phyloP scores from a whole-genome alignment of 2,329 filamentous ascomycete species.

The Arthrobotrys musiformis region DNA sequence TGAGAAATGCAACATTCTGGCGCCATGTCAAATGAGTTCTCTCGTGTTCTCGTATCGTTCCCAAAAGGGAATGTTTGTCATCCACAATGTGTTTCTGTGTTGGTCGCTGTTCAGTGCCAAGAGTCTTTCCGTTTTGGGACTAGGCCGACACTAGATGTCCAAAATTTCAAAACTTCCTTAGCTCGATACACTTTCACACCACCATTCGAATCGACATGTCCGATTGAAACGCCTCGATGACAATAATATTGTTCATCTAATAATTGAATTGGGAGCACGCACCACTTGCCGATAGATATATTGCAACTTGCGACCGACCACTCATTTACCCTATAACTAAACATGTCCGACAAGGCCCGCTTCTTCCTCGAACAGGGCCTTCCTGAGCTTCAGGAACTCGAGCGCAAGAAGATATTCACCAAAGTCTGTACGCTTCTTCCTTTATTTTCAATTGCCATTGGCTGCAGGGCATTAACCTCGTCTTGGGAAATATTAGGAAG shows the following conservation, averaged over 20 bases:
- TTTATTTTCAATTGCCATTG: conserved; percentile 37
- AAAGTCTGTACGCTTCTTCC: conserved; percentile 67
- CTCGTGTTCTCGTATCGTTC: conserved; percentile 2
- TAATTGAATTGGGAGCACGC: background rate
- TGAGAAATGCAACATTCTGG: background rate
- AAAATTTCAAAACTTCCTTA: conserved; percentile 25
- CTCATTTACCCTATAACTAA: background rate
- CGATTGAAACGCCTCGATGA: background rate
- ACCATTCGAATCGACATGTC: conserved; percentile 4
- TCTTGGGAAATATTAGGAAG: conserved; percentile 70
- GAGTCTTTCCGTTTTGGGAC: background rate
- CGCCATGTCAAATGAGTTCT: background rate
- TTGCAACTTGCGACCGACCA: background rate
- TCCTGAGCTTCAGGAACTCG: conserved; percentile 89
- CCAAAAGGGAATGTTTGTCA: background rate
- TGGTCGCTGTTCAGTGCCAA: conserved; percentile 21
- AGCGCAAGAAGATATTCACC: conserved; percentile 89
- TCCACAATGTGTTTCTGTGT: conserved; percentile 15
- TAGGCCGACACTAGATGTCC: background rate
- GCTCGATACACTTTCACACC: background rate
- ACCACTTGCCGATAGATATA: background rate
- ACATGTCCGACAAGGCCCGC: conserved; percentile 89
- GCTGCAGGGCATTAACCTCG: background rate
- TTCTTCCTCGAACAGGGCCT: conserved; percentile 94
- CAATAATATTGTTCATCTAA: background rate